These are phyloP conservation scores for Solanum sparsipilum DNA, from an alignment of 257 asterid species.

Conservation along the genomic window DNA sequence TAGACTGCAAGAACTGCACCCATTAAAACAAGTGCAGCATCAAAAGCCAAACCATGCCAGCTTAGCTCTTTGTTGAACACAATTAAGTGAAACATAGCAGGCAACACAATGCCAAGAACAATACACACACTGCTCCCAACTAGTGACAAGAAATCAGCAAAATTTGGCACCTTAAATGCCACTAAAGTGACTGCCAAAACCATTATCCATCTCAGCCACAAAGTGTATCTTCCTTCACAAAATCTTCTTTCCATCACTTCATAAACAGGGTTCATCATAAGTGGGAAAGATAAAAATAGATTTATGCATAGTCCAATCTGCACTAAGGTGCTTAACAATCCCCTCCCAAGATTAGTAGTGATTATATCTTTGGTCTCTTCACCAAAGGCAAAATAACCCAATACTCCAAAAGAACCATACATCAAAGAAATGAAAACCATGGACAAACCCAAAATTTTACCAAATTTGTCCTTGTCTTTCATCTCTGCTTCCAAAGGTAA, in stretches of 20 bases:
- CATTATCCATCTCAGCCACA: background rate
- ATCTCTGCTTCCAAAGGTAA: constrained; percentile 3
- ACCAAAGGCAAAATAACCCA: constrained; percentile 1
- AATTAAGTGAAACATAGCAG: constrained; percentile 3
- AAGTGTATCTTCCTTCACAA: background rate
- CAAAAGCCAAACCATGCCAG: background rate
- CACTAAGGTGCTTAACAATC: background rate
- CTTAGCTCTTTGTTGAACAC: background rate
- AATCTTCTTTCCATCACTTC: constrained; percentile 1
- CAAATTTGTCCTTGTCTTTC: constrained; percentile 1
- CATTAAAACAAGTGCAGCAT: background rate
- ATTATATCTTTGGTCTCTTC: background rate
- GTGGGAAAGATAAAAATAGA: background rate
- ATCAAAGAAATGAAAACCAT: constrained; percentile 1
- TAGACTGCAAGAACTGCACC: background rate
- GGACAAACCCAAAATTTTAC: background rate
- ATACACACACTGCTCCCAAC: constrained; percentile 1
- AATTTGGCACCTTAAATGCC: background rate
- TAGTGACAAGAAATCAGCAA: constrained; percentile 1
- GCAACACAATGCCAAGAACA: background rate
- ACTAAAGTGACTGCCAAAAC: background rate
- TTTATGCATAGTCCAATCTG: constrained; percentile 2
- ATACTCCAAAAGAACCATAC: background rate
- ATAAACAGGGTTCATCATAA: constrained; percentile 1
- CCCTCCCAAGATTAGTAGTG: background rate